phyloP scores from a whole-genome alignment of 208 protist species.

The Endotrypanum monterogeii region DNA sequence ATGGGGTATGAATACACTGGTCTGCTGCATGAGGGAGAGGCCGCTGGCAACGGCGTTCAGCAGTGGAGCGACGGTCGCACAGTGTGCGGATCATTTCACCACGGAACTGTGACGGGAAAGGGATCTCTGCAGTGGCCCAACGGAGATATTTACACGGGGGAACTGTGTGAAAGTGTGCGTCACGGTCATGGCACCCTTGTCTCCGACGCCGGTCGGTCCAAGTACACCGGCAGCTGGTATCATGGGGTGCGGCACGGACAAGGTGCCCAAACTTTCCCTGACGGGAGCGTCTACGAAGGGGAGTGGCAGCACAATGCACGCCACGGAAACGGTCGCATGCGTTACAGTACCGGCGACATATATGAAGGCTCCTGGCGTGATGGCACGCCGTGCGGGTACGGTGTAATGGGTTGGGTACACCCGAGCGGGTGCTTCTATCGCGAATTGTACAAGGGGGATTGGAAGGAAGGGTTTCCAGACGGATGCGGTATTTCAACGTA shows the following conservation, averaged over 20 bases:
- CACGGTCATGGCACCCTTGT: conserved; percentile 77
- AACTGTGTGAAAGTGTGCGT: conserved; percentile 62
- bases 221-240: conserved; percentile 79
- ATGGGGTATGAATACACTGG: conserved; percentile 77
- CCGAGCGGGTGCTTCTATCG: conserved; percentile 38
- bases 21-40: conserved; percentile 38
- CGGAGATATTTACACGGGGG: conserved; percentile 65
- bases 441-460: conserved; percentile 83
- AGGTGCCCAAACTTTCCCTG: conserved; percentile 67
- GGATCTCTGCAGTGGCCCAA: conserved; percentile 60
- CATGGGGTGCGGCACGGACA: conserved; percentile 64
- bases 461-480: conserved; percentile 59
- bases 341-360: conserved; percentile 62
- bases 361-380: conserved; percentile 80
- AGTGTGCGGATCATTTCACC: conserved; percentile 45
- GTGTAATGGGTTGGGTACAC: conserved; percentile 79
- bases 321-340: conserved; percentile 59
- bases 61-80: conserved; percentile 52
- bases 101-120: conserved; percentile 40
- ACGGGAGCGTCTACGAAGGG: conserved; percentile 73
- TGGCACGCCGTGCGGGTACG: conserved; percentile 57
- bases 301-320: conserved; percentile 57
- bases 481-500: conserved; percentile 78
- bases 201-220: conserved; percentile 36
- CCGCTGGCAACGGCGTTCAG: conserved; percentile 60